Conservation (phyloP, 2,329 filamentous ascomycete genomes). For the Pseudogymnoascus destructans region DNA sequence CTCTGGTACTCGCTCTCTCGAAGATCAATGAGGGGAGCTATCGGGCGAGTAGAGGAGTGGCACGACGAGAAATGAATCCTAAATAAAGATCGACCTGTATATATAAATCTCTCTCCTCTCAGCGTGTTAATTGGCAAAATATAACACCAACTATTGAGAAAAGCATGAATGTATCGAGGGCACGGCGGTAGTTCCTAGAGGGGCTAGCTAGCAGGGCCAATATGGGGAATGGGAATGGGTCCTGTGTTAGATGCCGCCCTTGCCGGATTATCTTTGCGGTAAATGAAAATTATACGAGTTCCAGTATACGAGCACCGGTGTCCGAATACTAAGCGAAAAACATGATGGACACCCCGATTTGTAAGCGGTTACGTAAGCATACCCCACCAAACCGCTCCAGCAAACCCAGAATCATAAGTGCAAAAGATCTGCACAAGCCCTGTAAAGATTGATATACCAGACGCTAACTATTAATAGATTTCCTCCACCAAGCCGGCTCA, state of each 20-base stretch:
- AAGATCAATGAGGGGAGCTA: background rate
- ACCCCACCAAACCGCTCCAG: too few relatives aligned
- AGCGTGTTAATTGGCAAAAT: background rate
- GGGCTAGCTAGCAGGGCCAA: background rate
- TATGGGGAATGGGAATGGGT: background rate
- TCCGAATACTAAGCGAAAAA: too few relatives aligned
- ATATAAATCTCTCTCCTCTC: background rate
- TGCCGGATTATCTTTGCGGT: slow-evolving; percentile 4
- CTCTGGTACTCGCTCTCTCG: background rate
- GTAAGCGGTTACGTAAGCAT: too few relatives aligned
- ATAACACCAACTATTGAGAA: background rate
- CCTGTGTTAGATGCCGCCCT: slow-evolving; percentile 2
- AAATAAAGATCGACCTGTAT: background rate
- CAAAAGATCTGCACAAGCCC: too few relatives aligned
- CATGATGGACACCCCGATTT: too few relatives aligned
- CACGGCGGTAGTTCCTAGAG: background rate
- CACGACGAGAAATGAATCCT: background rate
- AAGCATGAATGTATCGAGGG: background rate
- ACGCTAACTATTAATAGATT: too few relatives aligned
- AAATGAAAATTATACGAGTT: too few relatives aligned
- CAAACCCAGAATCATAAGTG: too few relatives aligned
- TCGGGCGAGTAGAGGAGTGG: background rate
- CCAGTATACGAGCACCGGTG: too few relatives aligned
- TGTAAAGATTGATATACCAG: too few relatives aligned
- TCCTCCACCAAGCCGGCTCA: too few relatives aligned